Evolutionary conservation across 352 stramenopile genomes (phyloP).

Genomic region (Phytophthora pluvialis): DNA sequence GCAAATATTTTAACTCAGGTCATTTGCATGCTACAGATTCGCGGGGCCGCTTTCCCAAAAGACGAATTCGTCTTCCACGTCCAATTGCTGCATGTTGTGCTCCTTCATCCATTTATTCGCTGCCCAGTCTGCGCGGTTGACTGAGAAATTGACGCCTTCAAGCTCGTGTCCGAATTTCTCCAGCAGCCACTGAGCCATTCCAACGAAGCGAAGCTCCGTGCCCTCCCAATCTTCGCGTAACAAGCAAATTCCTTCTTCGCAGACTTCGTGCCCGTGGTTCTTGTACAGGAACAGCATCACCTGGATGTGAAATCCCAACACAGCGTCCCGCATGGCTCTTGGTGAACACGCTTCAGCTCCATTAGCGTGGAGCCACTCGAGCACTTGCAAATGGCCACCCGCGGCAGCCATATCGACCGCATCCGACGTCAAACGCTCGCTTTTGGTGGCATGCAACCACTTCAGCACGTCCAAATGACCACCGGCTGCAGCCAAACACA

Average conservation of each 20-base stretch:
- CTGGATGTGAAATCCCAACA: slow-evolving; percentile 18
- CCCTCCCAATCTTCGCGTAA: slow-evolving; percentile 27
- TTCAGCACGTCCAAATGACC: slow-evolving; percentile 28
- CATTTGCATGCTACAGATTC: slow-evolving; percentile 7
- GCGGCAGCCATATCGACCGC: slow-evolving; percentile 24
- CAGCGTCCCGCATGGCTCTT: slow-evolving; percentile 28
- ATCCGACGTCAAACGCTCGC: slow-evolving; percentile 1
- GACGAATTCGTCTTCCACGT: slow-evolving; percentile 23
- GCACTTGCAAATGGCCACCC: slow-evolving; percentile 13
- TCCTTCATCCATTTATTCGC: slow-evolving; percentile 29
- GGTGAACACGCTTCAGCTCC: slow-evolving; percentile 14
- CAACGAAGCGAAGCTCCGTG: slow-evolving; percentile 16
- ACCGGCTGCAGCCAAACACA: slow-evolving; percentile 21
- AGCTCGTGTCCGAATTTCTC: slow-evolving; percentile 20
- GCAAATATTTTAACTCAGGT: not conserved
- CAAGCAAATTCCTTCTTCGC: slow-evolving; percentile 25
- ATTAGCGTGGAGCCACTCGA: slow-evolving; percentile 24
- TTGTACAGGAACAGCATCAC: slow-evolving; percentile 33
- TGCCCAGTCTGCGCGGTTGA: slow-evolving; percentile 29
- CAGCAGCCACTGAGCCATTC: slow-evolving; percentile 17
- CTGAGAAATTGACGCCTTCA: slow-evolving; percentile 16
- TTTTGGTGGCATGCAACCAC: slow-evolving; percentile 22
- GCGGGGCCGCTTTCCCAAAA: slow-evolving; percentile 22
- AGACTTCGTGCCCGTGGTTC: slow-evolving; percentile 16
- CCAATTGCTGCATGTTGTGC: slow-evolving; percentile 17